Evolutionary conservation across 495 filamentous ascomycete genomes (phyloP).

Genomic region (Hypomontagnella submonticulosa): DNA sequence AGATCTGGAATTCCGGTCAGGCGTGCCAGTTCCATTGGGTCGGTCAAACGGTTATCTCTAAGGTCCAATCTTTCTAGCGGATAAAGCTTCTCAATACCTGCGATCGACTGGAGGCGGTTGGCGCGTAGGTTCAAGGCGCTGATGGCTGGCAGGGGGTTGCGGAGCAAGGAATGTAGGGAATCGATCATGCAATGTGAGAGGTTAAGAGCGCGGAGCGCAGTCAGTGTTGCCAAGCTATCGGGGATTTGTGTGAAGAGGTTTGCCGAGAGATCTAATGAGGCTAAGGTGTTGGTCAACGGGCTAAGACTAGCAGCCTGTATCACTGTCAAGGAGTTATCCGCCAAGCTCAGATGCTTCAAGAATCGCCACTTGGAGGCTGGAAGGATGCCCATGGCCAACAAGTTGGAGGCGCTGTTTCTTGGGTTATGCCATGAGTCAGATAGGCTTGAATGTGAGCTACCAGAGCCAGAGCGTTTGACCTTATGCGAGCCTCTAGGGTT

Average conservation of each 20-base stretch:
- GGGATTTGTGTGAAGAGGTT: conserved; percentile 94
- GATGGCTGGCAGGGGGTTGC: conserved; percentile 91
- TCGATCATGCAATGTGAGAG: conserved; percentile 98
- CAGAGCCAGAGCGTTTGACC: conserved; percentile 85
- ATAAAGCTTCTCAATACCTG: conserved; percentile 87
- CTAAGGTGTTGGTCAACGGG: conserved; percentile 85
- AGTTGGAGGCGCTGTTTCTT: conserved; percentile 76
- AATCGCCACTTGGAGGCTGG: conserved; percentile 94
- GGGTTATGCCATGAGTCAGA: conserved; percentile 72
- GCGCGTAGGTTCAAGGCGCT: conserved; percentile 90
- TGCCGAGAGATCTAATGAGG: conserved; percentile 89
- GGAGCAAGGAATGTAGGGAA: conserved; percentile 85
- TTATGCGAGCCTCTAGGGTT: conserved; percentile 72
- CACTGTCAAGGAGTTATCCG: conserved; percentile 88
- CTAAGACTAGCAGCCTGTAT: conserved; percentile 77
- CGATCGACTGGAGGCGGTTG: conserved; percentile 88
- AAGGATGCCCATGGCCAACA: conserved; percentile 71
- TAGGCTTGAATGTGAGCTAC: conserved; percentile 89
- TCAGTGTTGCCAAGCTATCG: conserved; percentile 83
- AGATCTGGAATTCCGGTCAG: conserved; percentile 91
- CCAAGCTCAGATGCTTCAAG: conserved; percentile 86
- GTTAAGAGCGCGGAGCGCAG: conserved; percentile 86
- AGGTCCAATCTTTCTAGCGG: conserved; percentile 91
- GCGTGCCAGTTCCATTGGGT: conserved; percentile 89
- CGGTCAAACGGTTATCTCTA: conserved; percentile 88